A percentile compares a stretch with the other conserved stretches of the same genome.
phyloP scores from a whole-genome alignment of 164 flowering plant genomes.

The Annona squamosa region DNA sequence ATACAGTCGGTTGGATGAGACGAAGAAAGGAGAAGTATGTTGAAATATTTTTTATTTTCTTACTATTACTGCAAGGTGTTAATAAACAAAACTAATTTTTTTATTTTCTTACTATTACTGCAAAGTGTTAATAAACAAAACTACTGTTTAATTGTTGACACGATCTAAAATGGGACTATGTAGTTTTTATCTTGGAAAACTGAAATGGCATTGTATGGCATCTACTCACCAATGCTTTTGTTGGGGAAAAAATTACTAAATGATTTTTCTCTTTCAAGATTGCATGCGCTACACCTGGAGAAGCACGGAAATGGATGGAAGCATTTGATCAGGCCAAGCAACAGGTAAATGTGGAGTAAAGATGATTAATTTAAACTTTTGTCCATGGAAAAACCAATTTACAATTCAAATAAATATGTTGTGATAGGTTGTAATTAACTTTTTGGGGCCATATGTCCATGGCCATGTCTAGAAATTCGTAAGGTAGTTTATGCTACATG shows the following conservation, averaged over 20 bases:
- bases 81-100: neutral
- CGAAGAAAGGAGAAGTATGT: conserved; percentile 90
- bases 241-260: neutral
- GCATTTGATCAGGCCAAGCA: conserved; percentile 96
- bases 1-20: conserved; percentile 77
- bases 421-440: no score
- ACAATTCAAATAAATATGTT: no score
- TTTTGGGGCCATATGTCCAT: no score
- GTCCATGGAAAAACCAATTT: no score
- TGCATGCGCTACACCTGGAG: conserved; percentile 87
- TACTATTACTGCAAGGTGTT: conserved; percentile 3
- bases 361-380: no score
- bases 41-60: neutral
- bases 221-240: neutral
- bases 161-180: no score
- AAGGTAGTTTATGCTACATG: no score
- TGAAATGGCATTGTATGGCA: neutral
- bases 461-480: no score
- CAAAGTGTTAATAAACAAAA: neutral
- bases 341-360: conserved; percentile 37
- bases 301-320: conserved; percentile 82
- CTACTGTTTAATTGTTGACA: no score
- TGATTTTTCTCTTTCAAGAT: conserved; percentile 42
- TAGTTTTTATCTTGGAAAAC: neutral
- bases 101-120: neutral